phyloP scores from a whole-genome alignment of 2,329 filamentous ascomycete genomes.

The Ophiostoma pallidulum region DNA sequence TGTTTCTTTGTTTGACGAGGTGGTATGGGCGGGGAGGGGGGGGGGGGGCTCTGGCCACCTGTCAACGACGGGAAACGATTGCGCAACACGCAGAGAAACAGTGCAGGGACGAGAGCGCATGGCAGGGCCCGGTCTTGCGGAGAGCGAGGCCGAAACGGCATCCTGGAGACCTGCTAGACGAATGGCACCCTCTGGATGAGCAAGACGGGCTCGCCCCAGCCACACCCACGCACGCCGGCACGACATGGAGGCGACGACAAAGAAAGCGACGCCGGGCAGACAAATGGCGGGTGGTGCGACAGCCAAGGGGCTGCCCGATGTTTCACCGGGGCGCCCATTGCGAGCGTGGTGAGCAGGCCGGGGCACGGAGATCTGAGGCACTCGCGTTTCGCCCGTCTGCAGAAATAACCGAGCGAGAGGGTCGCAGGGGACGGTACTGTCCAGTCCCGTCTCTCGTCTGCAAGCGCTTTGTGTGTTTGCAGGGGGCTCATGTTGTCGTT shows the following conservation, averaged over 20 bases:
- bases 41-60: not conserved
- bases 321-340: constrained; percentile 13
- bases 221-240: too few species aligned
- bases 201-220: constrained; percentile 1
- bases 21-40: not conserved
- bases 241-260: too few species aligned
- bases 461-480: constrained; percentile 2
- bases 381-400: constrained; percentile 17
- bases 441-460: not conserved
- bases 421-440: not conserved
- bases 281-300: constrained; percentile 9
- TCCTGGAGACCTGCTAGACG: not conserved
- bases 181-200: not conserved
- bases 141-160: too few species aligned
- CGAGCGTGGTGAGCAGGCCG: constrained; percentile 1
- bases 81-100: not conserved
- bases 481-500: not conserved
- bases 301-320: constrained; percentile 1
- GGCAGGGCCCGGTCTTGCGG: constrained; percentile 1
- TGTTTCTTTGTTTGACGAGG: constrained; percentile 6
- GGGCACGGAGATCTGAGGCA: constrained; percentile 14
- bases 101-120: not conserved
- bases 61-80: not conserved
- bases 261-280: not conserved
- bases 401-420: constrained; percentile 13